phyloP scores from a whole-genome alignment of 805 yeast species.

The Lipomyces anomalus region DNA sequence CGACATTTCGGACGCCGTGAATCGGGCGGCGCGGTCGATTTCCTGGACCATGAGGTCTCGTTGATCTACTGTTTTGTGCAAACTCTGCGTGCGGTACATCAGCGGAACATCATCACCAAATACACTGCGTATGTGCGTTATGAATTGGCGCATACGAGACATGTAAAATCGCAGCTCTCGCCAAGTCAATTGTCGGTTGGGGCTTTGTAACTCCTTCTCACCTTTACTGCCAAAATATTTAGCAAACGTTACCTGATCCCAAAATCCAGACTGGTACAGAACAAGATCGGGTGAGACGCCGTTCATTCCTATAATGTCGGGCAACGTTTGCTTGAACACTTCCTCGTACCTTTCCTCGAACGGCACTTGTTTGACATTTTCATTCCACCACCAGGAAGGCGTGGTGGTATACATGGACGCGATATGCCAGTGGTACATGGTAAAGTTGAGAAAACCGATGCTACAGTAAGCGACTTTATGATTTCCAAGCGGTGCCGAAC shows the following conservation, averaged over 20 bases:
- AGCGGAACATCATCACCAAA: slow-evolving; percentile 13
- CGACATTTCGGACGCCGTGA: background rate
- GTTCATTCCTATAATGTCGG: background rate
- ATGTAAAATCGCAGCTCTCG: slow-evolving; percentile 11
- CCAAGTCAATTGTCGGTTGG: slow-evolving; percentile 10
- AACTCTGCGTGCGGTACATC: slow-evolving; percentile 15
- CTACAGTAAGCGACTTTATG: slow-evolving; percentile 15
- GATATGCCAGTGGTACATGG: slow-evolving; percentile 20
- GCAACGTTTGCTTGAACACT: slow-evolving; percentile 6
- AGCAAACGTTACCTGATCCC: slow-evolving; percentile 20
- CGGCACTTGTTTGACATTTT: slow-evolving; percentile 11
- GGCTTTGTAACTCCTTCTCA: background rate
- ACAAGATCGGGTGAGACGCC: slow-evolving; percentile 16
- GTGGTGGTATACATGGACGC: slow-evolving; percentile 10
- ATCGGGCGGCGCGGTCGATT: slow-evolving; percentile 12
- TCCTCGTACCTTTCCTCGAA: slow-evolving; percentile 18
- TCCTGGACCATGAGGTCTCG: slow-evolving; percentile 7
- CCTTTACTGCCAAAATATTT: slow-evolving; percentile 4
- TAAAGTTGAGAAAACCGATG: slow-evolving; percentile 13
- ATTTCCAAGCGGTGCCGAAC: background rate
- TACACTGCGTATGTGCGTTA: slow-evolving; percentile 3
- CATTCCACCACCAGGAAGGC: slow-evolving; percentile 21
- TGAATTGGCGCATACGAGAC: slow-evolving; percentile 10
- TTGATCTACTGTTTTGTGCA: slow-evolving; percentile 8
- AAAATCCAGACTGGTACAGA: slow-evolving; percentile 16